Conservation (phyloP, 768 basidiomycete genomes). For the Pholiota molesta region DNA sequence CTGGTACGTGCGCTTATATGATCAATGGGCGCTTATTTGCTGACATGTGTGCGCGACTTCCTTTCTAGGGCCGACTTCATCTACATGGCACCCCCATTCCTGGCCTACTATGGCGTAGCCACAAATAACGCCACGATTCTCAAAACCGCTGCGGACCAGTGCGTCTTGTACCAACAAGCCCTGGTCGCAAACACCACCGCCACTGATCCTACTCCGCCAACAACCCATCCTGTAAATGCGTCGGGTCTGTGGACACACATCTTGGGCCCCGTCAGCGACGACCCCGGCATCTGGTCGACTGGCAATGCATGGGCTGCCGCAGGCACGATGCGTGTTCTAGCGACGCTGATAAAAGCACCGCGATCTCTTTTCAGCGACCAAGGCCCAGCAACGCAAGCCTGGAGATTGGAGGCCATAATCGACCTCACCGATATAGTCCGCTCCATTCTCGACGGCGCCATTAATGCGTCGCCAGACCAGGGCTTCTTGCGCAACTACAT, state of each 20-base stretch:
- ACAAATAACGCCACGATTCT: slow-evolving; percentile 37
- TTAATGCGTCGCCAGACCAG: slow-evolving; percentile 24
- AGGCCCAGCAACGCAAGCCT: slow-evolving; percentile 1
- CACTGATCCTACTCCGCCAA: slow-evolving; percentile 4
- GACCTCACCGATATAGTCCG: slow-evolving; percentile 31
- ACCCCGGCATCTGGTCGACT: slow-evolving; percentile 49
- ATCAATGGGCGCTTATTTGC: slow-evolving; percentile 1
- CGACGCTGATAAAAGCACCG: slow-evolving; percentile 45
- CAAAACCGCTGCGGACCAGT: slow-evolving; percentile 39
- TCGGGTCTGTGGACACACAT: slow-evolving; percentile 44
- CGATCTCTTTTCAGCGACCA: slow-evolving; percentile 24
- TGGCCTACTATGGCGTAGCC: slow-evolving; percentile 50
- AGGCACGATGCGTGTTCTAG: slow-evolving; percentile 65
- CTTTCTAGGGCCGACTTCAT: slow-evolving; percentile 48
- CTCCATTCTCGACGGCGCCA: slow-evolving; percentile 41
- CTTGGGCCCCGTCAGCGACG: slow-evolving; percentile 37
- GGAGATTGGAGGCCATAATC: slow-evolving; percentile 26
- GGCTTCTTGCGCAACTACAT: slow-evolving; percentile 41
- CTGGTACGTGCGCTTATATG: slow-evolving; percentile 35
- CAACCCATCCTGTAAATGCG: slow-evolving; percentile 12
- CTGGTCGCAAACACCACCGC: slow-evolving; percentile 32
- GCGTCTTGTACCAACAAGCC: slow-evolving; percentile 38
- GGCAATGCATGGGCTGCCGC: slow-evolving; percentile 77
- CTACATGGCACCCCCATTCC: slow-evolving; percentile 55
- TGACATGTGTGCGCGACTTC: not conserved